A percentile compares a stretch with the other conserved stretches of the same genome.
Conservation (phyloP, 441 rosid genomes). For the Adansonia madagascariensis region DNA sequence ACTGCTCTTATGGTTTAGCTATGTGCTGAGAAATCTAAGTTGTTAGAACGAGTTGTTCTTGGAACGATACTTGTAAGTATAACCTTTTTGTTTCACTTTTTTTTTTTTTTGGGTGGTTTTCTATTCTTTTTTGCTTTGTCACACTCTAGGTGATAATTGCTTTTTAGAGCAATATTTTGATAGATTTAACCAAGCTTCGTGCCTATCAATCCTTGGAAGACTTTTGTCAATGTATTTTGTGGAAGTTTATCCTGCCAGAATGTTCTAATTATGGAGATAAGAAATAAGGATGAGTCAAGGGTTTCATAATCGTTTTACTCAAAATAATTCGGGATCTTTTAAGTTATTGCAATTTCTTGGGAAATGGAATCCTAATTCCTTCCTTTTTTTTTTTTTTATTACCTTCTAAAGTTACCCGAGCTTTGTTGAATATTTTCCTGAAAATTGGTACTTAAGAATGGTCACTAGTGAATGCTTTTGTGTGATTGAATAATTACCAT, state of each 20-base stretch:
- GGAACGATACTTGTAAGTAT: too few relatives aligned
- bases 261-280: background rate
- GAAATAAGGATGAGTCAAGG: background rate
- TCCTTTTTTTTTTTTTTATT: background rate
- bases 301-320: background rate
- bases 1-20: too few relatives aligned
- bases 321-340: background rate
- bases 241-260: background rate
- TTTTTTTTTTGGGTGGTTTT: too few relatives aligned
- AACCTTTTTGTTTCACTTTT: too few relatives aligned
- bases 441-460: background rate
- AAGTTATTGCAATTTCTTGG: background rate
- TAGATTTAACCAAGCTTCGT: too few relatives aligned
- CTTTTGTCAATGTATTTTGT: too few relatives aligned
- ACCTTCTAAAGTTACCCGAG: background rate
- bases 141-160: too few relatives aligned
- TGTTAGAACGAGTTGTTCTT: too few relatives aligned
- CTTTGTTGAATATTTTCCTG: background rate
- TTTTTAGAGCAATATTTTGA: too few relatives aligned
- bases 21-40: too few relatives aligned
- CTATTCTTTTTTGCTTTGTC: too few relatives aligned
- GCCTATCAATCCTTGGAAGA: too few relatives aligned
- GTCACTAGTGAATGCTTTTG: background rate
- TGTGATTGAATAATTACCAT: background rate
- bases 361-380: background rate